Evolutionary conservation across 2,329 filamentous ascomycete genomes (phyloP).

Genomic region (Diaporthe batatas): DNA sequence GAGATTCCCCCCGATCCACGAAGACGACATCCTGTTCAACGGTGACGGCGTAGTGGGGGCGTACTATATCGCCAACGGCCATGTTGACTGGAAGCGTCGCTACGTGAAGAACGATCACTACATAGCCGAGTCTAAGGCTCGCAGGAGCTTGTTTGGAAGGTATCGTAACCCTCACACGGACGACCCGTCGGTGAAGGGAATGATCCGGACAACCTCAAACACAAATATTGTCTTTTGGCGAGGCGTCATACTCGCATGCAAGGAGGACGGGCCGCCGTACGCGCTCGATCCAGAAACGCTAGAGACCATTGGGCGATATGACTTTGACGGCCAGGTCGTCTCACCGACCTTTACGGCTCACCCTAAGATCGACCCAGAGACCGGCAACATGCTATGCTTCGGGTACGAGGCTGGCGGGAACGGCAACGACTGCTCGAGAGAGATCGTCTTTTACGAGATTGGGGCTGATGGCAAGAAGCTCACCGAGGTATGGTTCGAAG

Average conservation of each 20-base stretch:
- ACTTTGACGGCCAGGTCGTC: slow-evolving; percentile 64
- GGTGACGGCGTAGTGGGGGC: slow-evolving; percentile 55
- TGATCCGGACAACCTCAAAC: slow-evolving; percentile 69
- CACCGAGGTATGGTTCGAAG: slow-evolving; percentile 45
- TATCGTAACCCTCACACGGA: slow-evolving; percentile 72
- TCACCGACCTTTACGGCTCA: slow-evolving; percentile 64
- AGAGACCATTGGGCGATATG: slow-evolving; percentile 62
- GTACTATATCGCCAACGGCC: slow-evolving; percentile 50
- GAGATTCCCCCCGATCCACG: slow-evolving; percentile 49
- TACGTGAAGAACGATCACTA: slow-evolving; percentile 48
- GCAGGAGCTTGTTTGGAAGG: slow-evolving; percentile 60
- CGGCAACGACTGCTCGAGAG: slow-evolving; percentile 56
- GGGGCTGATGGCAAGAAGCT: slow-evolving; percentile 9
- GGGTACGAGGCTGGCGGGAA: slow-evolving; percentile 62
- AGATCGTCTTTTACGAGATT: slow-evolving; percentile 51
- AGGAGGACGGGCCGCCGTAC: slow-evolving; percentile 66
- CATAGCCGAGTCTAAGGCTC: slow-evolving; percentile 48
- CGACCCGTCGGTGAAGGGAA: slow-evolving; percentile 65
- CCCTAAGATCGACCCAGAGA: slow-evolving; percentile 64
- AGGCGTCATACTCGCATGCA: slow-evolving; percentile 65
- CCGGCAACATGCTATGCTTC: slow-evolving; percentile 65
- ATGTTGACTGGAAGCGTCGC: slow-evolving; percentile 50
- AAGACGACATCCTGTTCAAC: slow-evolving; percentile 54
- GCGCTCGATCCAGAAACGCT: slow-evolving; percentile 63
- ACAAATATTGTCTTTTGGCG: slow-evolving; percentile 71